Evolutionary conservation across 2,329 filamentous ascomycete species (phyloP), one percentile per base, ranked within the genome.

Genomic region (Huntiella moniliformis): DNA sequence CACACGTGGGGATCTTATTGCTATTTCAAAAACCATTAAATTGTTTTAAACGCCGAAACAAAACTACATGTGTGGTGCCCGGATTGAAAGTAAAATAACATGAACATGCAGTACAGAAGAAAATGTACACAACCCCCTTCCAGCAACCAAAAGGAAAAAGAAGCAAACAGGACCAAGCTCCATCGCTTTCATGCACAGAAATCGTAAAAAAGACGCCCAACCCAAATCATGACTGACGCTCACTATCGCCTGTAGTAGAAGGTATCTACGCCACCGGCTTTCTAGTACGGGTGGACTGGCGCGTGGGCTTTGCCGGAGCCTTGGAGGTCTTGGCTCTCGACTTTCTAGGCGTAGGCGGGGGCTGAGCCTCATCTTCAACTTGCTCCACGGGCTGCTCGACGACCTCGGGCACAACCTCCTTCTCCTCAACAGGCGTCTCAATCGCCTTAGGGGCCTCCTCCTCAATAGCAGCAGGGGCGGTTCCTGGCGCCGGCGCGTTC

Each of bases 401-500:
- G 28, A 51, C 52, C 48, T 55, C 54, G 50, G 57, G 55, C 31
- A 57, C 53, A 16, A 60, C 54, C 4, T 44, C 32, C 31, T 42
- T 42, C 17, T 38, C 40, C 13, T 40, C 38, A 39, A 32, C 43
- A 11, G 35, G 36, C 37, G 52, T 59, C 53, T 66, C 63, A 18
- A 66, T 60, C 17, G 61, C 56, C 53, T 65, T 60, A 16, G 56
- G 56, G 31, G 53, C 52, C 44, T 62, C 58, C 28, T 42, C 17
- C 8, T 42, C 31, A n/a, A 15, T 18, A 13, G 12, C 8, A 45
- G 60, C 58, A 46, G 58, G 56, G 10, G 53, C 59, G 18, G 60
- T 56, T 34, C 59, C 57, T 17, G 66, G 64, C 17, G 63, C 56
- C 10, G 67, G 62, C 2, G 63, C 58, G 6, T 57, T 58, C 67